A percentile compares a stretch with the other conserved stretches of the same genome.
phyloP scores from a whole-genome alignment of 2,329 filamentous ascomycete species.

The Chrysoporthe puriensis region DNA sequence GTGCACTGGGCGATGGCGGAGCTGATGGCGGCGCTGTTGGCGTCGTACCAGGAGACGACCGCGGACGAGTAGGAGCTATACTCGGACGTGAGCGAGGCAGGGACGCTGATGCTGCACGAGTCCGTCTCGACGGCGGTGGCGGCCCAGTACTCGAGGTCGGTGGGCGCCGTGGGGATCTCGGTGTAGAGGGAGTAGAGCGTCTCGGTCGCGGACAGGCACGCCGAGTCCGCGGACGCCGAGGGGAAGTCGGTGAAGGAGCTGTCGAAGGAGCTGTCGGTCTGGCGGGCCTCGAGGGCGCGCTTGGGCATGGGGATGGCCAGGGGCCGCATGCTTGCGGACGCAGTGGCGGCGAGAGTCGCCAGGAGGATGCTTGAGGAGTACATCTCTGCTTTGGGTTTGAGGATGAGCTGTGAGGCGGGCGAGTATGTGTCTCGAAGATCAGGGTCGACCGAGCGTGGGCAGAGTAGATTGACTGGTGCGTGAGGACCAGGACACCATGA shows the following conservation, averaged over 20 bases:
- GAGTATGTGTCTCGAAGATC: background rate
- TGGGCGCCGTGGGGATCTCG: conserved; percentile 33
- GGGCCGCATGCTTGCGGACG: conserved; percentile 30
- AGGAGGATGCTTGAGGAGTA: conserved; percentile 33
- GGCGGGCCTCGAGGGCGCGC: conserved; percentile 33
- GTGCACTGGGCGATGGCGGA: conserved; percentile 35
- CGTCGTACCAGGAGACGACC: conserved; percentile 33
- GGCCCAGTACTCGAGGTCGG: conserved; percentile 31
- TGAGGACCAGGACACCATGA: background rate
- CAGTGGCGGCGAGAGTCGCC: conserved; percentile 32
- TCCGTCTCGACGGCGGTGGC: conserved; percentile 30
- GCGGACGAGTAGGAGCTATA: conserved; percentile 32
- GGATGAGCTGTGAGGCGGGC: background rate
- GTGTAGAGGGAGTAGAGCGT: conserved; percentile 31
- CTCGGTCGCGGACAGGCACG: conserved; percentile 15
- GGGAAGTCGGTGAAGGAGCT: background rate
- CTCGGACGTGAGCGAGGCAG: conserved; percentile 31
- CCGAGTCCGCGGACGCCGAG: conserved; percentile 4
- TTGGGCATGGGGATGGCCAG: conserved; percentile 20
- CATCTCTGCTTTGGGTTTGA: conserved; percentile 31
- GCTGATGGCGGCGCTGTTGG: conserved; percentile 30
- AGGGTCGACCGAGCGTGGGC: background rate
- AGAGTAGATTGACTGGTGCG: background rate
- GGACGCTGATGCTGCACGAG: conserved; percentile 34
- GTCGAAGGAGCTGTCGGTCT: conserved; percentile 30